These are phyloP conservation scores for Thalassiosira hispida DNA, from an alignment of 352 stramenopile genomes.

Conservation along the genomic window DNA sequence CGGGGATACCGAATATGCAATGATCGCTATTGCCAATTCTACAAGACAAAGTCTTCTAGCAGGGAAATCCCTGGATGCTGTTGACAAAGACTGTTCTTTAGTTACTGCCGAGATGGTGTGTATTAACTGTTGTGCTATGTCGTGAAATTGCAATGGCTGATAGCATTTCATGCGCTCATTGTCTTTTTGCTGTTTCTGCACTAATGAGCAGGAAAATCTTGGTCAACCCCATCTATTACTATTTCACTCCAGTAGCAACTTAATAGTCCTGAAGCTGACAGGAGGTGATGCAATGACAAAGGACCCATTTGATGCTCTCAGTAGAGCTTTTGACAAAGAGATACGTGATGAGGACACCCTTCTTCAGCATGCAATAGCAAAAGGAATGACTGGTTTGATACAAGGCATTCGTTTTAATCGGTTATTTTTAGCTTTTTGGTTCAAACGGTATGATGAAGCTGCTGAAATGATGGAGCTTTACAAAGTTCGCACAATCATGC, in stretches of 20 bases:
- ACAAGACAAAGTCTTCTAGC: too few relatives aligned
- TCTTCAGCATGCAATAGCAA: slow-evolving; percentile 15
- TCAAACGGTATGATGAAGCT: slow-evolving; percentile 30
- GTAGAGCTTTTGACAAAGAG: background rate
- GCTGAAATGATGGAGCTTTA: slow-evolving; percentile 18
- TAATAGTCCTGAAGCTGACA: slow-evolving; percentile 13
- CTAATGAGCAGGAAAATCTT: background rate
- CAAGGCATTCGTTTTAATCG: slow-evolving; percentile 29
- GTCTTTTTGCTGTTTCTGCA: too few relatives aligned
- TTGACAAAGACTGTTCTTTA: slow-evolving; percentile 11
- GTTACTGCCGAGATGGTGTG: slow-evolving; percentile 12
- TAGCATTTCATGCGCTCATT: background rate
- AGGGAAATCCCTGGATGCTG: background rate
- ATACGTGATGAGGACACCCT: slow-evolving; percentile 9
- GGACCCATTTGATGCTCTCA: background rate
- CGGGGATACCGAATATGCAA: slow-evolving; percentile 22
- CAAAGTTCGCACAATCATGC: background rate
- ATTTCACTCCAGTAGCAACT: slow-evolving; percentile 1
- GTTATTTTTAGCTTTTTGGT: slow-evolving; percentile 30
- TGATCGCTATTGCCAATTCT: too few relatives aligned
- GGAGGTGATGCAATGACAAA: background rate
- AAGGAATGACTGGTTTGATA: background rate
- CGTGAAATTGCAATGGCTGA: background rate
- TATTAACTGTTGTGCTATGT: background rate
- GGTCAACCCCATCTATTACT: background rate